Base-by-base conservation (phyloP, 2,329 filamentous ascomycete species). In the Colletotrichum graminicola region DNA sequence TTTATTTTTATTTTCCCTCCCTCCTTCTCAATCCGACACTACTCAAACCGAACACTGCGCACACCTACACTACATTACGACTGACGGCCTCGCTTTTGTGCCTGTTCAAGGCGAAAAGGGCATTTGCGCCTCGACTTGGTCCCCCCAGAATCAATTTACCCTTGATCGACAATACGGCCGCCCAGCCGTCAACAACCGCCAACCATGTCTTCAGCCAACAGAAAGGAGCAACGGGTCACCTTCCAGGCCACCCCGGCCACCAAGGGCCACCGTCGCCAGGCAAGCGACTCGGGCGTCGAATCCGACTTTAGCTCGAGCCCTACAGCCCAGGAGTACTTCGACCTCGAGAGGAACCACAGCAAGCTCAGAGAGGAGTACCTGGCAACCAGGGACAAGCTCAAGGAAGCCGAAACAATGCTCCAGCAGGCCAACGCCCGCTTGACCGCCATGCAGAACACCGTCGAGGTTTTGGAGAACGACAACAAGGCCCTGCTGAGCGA, bases 391-490 rank as follows among this genome's bases (percentile, higher is more conserved):
- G 77, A 23, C 52, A 54, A 71, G 26, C 63, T 67, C n/a, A 55
- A 63, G 23, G 45, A 43, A 11, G 34, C 49, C 51, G n/a, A 59
- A 26, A 43, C 29, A 11, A 18, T 26, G 29, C 62, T 61, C 51
- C 49, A 71, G 23, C 57, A 74, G 18, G 74, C 81, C 26, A 74
- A 76, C 61, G 76, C 77, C 62, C 76, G 76, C 68, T 74, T 77
- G 74, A 41, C 41, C 23, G 74, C 68, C 39, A 21, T 73, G 29
- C n/a, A 68, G 29, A 64, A 72, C 34, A 57, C 29, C 2, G 52
- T 67, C 63, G 72, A 73, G 14, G 80, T 79, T n/a, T 79, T 82
- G 73, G 79, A 81, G 76, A 71, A 75, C 66, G 79, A 77, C 76
- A 81, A 82, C 74, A 78, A 81, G 18, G 60, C 47, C 3, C 45